Evolutionary conservation across 148 eudicot species (phyloP), one percentile per base, ranked within the genome.

Genomic region (Euryodendron excelsum): DNA sequence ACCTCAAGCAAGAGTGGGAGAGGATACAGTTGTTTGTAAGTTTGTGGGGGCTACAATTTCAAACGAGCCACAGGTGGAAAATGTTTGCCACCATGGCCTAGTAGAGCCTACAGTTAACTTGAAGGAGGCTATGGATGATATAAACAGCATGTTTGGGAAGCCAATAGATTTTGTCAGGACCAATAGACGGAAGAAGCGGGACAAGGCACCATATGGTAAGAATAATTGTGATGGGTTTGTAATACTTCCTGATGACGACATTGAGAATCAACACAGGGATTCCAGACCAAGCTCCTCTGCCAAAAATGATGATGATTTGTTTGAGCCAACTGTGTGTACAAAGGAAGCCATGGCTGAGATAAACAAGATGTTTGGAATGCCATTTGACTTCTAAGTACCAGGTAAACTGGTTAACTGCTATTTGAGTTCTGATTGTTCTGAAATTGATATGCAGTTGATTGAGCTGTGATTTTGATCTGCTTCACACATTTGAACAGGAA

Each of bases 261-360:
- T 80, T 68, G 85, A 82, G 69, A 15, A 59, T 73, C 78, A 75
- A 64, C 72, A 50, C 21, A 85, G 33, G 48, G 81, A 78, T 56
- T 81, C 41, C 61, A 47, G 71, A 73, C 84, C 85, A 79, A 86
- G 69, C 67, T 82, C 92, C 53, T 80, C 86, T 63, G 36, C 75
- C 61, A 85, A 79, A 72, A 85, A 63, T 27, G 84, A 76, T 91
- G 85, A 50, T 69, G 96, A 90, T 74, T 81, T 96, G 78, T 89
- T 89, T 63, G 99, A 96, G 85, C 90, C 84, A 75, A 96, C 99
- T 11, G 70, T 92, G 65, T 93, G 88, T 85, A 96, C 94, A 69
- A 93, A 91, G 86, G 90, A 89, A 83, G 99, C 99, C 63, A 87
- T 93, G 90, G 97, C 81, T 76, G 97, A 93, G 64, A 93, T 93